Evolutionary conservation across 192 early-diverging fungal species (phyloP).

Genomic region (Dissophora ornata): DNA sequence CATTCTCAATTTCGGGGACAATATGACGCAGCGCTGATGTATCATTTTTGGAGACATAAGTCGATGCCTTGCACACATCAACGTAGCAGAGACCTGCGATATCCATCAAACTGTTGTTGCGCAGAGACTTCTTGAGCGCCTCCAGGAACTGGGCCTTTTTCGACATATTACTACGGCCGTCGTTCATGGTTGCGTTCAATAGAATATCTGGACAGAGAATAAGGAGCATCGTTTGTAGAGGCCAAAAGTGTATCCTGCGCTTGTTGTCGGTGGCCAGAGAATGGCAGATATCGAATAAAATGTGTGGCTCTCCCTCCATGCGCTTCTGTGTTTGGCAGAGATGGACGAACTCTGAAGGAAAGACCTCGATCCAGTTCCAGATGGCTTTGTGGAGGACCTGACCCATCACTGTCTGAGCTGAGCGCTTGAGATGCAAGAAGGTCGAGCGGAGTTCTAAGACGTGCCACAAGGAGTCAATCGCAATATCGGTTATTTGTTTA

Average conservation of each 20-base stretch:
- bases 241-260: slow-evolving; percentile 83
- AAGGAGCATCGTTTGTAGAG: slow-evolving; percentile 87
- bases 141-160: slow-evolving; percentile 66
- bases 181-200: slow-evolving; percentile 64
- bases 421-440: slow-evolving; percentile 70
- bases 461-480: not conserved
- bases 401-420: slow-evolving; percentile 80
- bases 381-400: slow-evolving; percentile 83
- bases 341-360: slow-evolving; percentile 83
- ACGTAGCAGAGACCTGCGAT: slow-evolving; percentile 78
- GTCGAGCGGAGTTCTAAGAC: slow-evolving; percentile 59
- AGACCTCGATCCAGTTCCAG: slow-evolving; percentile 94
- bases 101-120: slow-evolving; percentile 68
- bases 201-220: slow-evolving; percentile 88
- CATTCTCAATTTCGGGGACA: slow-evolving; percentile 79
- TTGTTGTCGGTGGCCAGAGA: slow-evolving; percentile 70
- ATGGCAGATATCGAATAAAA: slow-evolving; percentile 78
- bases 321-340: slow-evolving; percentile 73
- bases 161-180: slow-evolving; percentile 37
- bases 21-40: slow-evolving; percentile 70
- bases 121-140: slow-evolving; percentile 63
- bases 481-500: too few species aligned
- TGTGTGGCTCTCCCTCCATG: slow-evolving; percentile 76
- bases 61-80: slow-evolving; percentile 78
- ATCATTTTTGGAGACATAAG: slow-evolving; percentile 73